These are phyloP conservation scores for Chlamydomonas urium DNA, from an alignment of 139 green algal genomes.

Conservation along the genomic window DNA sequence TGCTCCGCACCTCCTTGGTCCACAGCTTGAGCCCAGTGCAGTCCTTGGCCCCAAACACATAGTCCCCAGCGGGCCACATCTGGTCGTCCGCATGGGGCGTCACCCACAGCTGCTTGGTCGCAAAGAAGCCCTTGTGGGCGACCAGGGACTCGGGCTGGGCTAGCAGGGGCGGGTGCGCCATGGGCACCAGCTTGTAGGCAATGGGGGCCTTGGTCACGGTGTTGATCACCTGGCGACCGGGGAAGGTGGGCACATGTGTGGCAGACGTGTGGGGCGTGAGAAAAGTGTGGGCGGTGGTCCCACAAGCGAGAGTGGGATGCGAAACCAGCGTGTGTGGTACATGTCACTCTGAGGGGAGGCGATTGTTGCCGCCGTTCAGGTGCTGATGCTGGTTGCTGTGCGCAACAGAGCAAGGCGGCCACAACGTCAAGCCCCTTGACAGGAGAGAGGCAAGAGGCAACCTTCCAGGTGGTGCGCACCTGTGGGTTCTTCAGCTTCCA, in stretches of 20 bases:
- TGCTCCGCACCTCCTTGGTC: slow-evolving; percentile 38
- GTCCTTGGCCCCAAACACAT: slow-evolving; percentile 55
- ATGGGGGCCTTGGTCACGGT: slow-evolving; percentile 23
- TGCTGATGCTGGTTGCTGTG: no score
- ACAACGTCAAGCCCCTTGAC: no score
- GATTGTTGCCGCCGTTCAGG: no score
- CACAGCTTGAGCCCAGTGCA: slow-evolving; percentile 58
- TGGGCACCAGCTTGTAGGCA: slow-evolving; percentile 58
- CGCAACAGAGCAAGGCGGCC: no score
- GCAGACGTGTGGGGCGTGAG: background rate
- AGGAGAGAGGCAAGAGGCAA: no score
- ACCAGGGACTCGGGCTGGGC: slow-evolving; percentile 42
- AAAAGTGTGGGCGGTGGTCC: background rate
- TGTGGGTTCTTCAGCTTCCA: slow-evolving; percentile 63
- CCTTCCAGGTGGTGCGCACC: no score
- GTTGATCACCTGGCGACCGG: slow-evolving; percentile 14
- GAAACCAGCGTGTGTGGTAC: background rate
- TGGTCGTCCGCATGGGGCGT: slow-evolving; percentile 57
- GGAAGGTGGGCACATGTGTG: background rate
- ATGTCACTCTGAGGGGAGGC: background rate
- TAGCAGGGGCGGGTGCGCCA: slow-evolving; percentile 36
- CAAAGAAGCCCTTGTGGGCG: slow-evolving; percentile 50
- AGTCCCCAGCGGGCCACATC: slow-evolving; percentile 58
- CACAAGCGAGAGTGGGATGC: background rate
- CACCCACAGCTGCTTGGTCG: slow-evolving; percentile 68